Base-by-base conservation (phyloP, 2,329 filamentous ascomycete species). In the Microdochium trichocladiopsis region DNA sequence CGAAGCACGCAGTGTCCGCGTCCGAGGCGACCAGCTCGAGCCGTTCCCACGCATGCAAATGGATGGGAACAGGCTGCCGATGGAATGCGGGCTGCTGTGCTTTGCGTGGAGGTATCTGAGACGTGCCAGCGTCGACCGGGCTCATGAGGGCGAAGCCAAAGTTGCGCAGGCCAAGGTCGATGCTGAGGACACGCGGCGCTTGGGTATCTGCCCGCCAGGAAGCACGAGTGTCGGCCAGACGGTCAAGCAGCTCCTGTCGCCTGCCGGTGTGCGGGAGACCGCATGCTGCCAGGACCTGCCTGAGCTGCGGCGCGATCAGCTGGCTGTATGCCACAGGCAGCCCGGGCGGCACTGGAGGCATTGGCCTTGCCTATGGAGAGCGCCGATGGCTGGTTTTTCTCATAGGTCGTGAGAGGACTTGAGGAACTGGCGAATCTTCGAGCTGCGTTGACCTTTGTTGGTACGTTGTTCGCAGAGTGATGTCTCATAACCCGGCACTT, bases 91-190 rank as follows among this genome's bases (percentile, higher is more conserved):
- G 45, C 51, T 33, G 50, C 18, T 37, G 48, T 48, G 52, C 33
- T 28, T 41, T 25, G 24, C 55, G 53, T n/a, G n/a, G n/a, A n/a
- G n/a, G n/a, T n/a, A n/a, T 33, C 53, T 48, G 57, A 54, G 50
- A 78, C 62, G 18, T 69, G 61, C 28, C 22, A 12, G 43, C 22
- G 41, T 51, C 8, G 14, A 16, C 28, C 11, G 56, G 61, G 3
- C 61, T 58, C 25, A 88, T 66, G 55, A 89, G 75, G 57, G 87
- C 88, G 64, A 83, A 90, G 1, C 88, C 89, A 3, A 95, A 73
- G 64, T 95, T 95, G 45, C 82, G 83, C 58, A 95, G 87, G 3
- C 90, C 90, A 82, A 94, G 87, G 66, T 95, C 90, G 56, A 95
- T 86, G 63, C 88, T 92, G 31, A 94, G 67, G 23, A 94, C 75